These are phyloP conservation scores for Claviceps humidiphila DNA, from an alignment of 2,329 filamentous ascomycete species.

Conservation along the genomic window DNA sequence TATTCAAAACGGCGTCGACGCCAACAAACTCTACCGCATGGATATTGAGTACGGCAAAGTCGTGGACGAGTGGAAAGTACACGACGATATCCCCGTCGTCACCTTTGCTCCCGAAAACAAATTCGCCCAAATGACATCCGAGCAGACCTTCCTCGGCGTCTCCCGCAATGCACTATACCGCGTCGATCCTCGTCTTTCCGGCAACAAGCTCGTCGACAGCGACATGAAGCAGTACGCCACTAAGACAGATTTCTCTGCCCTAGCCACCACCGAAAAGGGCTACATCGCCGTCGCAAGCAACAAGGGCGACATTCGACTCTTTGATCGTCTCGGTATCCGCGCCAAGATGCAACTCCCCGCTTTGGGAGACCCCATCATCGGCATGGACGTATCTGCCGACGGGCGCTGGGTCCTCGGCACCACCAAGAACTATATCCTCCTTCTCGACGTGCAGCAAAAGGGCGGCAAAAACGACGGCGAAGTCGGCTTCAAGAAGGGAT, in stretches of 20 bases:
- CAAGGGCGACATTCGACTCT: slow-evolving; percentile 94
- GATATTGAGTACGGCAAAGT: slow-evolving; percentile 96
- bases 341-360: slow-evolving; percentile 96
- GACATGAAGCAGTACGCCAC: slow-evolving; percentile 92
- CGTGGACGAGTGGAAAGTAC: slow-evolving; percentile 96
- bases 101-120: slow-evolving; percentile 94
- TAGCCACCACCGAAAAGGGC: slow-evolving; percentile 90
- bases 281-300: slow-evolving; percentile 95
- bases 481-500: slow-evolving; percentile 90
- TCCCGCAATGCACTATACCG: slow-evolving; percentile 89
- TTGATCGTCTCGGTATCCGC: slow-evolving; percentile 90
- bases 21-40: slow-evolving; percentile 91
- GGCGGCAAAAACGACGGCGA: slow-evolving; percentile 93
- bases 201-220: slow-evolving; percentile 83
- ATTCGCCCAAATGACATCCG: slow-evolving; percentile 91
- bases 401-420: slow-evolving; percentile 93
- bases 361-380: slow-evolving; percentile 86
- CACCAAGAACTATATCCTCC: slow-evolving; percentile 83
- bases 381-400: slow-evolving; percentile 88
- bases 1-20: slow-evolving; percentile 68
- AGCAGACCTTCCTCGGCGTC: slow-evolving; percentile 89
- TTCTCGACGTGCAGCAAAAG: slow-evolving; percentile 85
- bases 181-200: slow-evolving; percentile 78
- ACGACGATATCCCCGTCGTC: slow-evolving; percentile 86
- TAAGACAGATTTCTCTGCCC: slow-evolving; percentile 93